Evolutionary conservation across 1,284 basidiomycete species (phyloP), one percentile per base, ranked within the genome.

Genomic region (Trichosporon inkin): DNA sequence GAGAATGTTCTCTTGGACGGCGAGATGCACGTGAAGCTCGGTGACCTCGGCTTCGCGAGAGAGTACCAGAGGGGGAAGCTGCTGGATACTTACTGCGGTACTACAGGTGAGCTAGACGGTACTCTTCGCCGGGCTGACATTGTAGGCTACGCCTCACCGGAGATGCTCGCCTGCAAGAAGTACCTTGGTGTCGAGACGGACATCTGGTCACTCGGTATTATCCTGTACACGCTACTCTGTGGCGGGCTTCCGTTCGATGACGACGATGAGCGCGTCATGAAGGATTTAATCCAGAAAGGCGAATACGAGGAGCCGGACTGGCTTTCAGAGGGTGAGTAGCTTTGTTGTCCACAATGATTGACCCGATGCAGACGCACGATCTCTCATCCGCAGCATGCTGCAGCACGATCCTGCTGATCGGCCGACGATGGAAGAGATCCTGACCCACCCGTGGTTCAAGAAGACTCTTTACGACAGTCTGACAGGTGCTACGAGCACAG

Each of bases 191-290:
- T 81, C 88, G 92, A 97, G 82, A 92, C 97, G 51, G 96, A 99
- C 71, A 83, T 97, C 28, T 99, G 95, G 95, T 98, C 96, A 0
- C 82, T 98, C 35, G 95, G 95, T 3, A 85, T 99, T 62, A 98
- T 99, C 57, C 82, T 99, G 10, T 97, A 95, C 75, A 89, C 88
- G n/a, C 84, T 98, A 14, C 82, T 98, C 37, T 94, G 91, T 0
- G 95, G 95, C 1, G 90, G 89, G 5, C 80, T 98, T n/a, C 95
- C 95, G 0, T 98, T 98, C 70, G 95, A 98, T 70, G 92, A 98
- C 69, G 96, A 99, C 63, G 88, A 98, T 72, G 96, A 99, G 78
- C 79, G 82, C 36, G 74, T 89, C 35, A 98, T 98, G 92, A 88
- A 88, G 68, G 81, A 84, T 54, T 88, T 90, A 75, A 92, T 99